Base-by-base conservation (phyloP, 2,329 filamentous ascomycete species). In the Dothideomycetidae sp. region DNA sequence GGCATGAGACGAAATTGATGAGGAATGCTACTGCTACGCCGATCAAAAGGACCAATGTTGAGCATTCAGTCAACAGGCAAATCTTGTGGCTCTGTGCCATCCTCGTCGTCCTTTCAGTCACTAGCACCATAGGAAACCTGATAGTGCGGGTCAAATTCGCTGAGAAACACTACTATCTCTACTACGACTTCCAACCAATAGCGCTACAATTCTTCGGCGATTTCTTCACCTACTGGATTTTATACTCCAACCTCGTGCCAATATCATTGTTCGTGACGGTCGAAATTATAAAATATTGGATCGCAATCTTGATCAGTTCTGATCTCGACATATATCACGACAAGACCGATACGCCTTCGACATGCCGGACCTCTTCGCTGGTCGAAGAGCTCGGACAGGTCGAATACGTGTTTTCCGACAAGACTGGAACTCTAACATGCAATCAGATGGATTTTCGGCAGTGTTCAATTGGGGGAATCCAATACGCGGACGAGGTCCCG, bases 371-470 rank as follows among this genome's bases (percentile, higher is more conserved):
- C 0, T 96, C 88, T 2, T 94, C 86, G 47, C 66, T 98, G 54
- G 90, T 98, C 9, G 90, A 98, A 61, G 92, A 98, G 54, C 64
- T 98, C 31, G 90, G 90, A 39, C 93, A 96, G 71, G 92, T 98
- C 31, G 90, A 96, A 53, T 98, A 92, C 52, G 90, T 98, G 46
- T 98, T 98, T 57, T 94, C 85, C 0, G 88, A 96, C 66, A 96
- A 96, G 66, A 96, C 88, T 1, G 88, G 88, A 30, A 96, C 88
- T 3, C 65, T 96, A 51, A 96, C 88, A n/a, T 93, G 86, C 62
- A 96, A 96, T 54, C 78, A 84, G 70, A 96, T 98, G 90, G 88
- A 96, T 58, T 98, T 96, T 59, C 85, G 85, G 55, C 85, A 96
- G 58, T 92, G 82, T 52, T 81, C 81, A 0, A 96, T 98, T 53